Percentiles rank a stretch among this genome's conserved stretches.
Conservation (phyloP, 352 stramenopile species). For the Globisporangium barbulae region DNA sequence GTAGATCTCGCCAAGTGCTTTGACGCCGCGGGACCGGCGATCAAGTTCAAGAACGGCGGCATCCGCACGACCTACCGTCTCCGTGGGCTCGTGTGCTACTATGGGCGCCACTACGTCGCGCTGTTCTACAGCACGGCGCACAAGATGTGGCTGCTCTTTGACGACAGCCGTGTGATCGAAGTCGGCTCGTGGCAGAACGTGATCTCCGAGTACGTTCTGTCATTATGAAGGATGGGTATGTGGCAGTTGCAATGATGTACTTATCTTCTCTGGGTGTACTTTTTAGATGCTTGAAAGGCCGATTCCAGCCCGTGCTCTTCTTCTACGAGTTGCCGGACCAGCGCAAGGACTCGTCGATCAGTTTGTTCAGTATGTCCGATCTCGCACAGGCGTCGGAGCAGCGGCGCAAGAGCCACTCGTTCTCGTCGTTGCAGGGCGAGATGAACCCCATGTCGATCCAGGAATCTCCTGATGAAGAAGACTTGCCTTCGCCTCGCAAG, state of each 20-base stretch:
- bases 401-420: conserved; percentile 54
- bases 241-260: neutral
- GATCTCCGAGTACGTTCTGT: conserved; percentile 38
- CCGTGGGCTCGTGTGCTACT: conserved; percentile 84
- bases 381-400: conserved; percentile 31
- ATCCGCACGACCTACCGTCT: conserved; percentile 75
- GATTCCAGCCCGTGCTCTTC: conserved; percentile 80
- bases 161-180: conserved; percentile 76
- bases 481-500: conserved; percentile 25
- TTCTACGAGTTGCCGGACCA: conserved; percentile 85
- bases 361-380: conserved; percentile 42
- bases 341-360: conserved; percentile 80
- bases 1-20: conserved; percentile 78
- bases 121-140: conserved; percentile 85
- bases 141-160: conserved; percentile 86
- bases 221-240: neutral
- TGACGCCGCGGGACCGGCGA: conserved; percentile 57
- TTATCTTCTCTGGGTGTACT: neutral
- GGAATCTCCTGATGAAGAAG: conserved; percentile 42
- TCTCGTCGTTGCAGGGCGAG: conserved; percentile 50
- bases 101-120: conserved; percentile 78
- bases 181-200: conserved; percentile 75
- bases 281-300: conserved; percentile 55
- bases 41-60: conserved; percentile 67
- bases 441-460: conserved; percentile 45